Evolutionary conservation across 2,329 filamentous ascomycete species (phyloP).

Genomic region (Fusarium kyushuense): DNA sequence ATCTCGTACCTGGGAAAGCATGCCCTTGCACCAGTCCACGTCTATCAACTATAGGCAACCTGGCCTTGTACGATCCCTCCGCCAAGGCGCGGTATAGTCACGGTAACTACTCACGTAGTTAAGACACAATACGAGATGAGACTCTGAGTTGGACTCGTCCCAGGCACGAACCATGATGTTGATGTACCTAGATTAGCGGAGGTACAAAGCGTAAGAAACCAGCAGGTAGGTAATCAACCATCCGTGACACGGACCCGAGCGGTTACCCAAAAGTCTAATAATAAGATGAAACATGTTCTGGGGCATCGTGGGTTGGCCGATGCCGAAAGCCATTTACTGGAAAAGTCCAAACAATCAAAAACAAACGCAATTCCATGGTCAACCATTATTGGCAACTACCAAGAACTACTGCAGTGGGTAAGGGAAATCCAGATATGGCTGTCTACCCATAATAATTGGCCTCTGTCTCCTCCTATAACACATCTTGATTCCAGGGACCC

Average conservation of each 20-base stretch:
- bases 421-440: slow-evolving; percentile 1
- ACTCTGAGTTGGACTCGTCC: slow-evolving; percentile 7
- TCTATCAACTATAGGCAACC: neutral
- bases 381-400: neutral
- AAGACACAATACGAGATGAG: slow-evolving; percentile 6
- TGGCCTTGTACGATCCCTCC: neutral
- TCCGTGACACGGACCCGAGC: neutral
- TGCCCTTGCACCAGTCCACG: neutral
- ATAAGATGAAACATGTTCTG: slow-evolving; percentile 2
- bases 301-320: neutral
- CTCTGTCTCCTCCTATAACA: slow-evolving; percentile 4
- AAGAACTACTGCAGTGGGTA: slow-evolving; percentile 4
- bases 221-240: neutral
- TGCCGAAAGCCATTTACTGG: neutral
- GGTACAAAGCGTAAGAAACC: neutral
- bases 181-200: slow-evolving; percentile 17
- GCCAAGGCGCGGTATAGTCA: neutral
- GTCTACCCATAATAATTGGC: neutral
- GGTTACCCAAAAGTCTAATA: neutral
- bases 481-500: slow-evolving; percentile 33
- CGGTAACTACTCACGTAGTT: neutral
- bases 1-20: neutral
- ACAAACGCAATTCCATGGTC: neutral
- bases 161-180: slow-evolving; percentile 19
- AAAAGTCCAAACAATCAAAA: slow-evolving; percentile 2